Percentiles rank a stretch among this genome's conserved stretches.
These are phyloP conservation scores for Phytophthora constricta DNA, from an alignment of 352 stramenopile genomes.

Conservation along the genomic window DNA sequence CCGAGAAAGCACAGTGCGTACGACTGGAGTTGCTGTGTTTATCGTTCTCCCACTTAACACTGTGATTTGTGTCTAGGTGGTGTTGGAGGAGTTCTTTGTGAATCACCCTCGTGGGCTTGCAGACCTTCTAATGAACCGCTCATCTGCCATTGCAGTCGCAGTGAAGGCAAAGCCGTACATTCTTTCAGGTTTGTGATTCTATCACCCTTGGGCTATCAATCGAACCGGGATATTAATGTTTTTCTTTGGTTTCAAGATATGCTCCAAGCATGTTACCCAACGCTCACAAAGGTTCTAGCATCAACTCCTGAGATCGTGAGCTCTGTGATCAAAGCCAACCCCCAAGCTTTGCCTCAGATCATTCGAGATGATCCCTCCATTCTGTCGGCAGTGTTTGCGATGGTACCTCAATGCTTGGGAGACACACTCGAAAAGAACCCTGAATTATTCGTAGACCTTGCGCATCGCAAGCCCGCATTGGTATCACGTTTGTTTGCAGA, in stretches of 20 bases:
- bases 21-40: not conserved
- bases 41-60: not conserved
- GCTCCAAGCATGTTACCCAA: constrained; percentile 48
- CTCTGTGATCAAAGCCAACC: constrained; percentile 56
- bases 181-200: constrained; percentile 47
- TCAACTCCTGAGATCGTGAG: constrained; percentile 53
- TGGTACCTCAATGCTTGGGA: constrained; percentile 63
- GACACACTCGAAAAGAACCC: constrained; percentile 70
- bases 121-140: constrained; percentile 67
- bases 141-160: constrained; percentile 47
- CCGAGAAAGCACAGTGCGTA: constrained; percentile 63
- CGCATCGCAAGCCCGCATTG: constrained; percentile 64
- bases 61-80: constrained; percentile 33
- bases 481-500: constrained; percentile 69
- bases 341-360: constrained; percentile 53
- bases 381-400: constrained; percentile 52
- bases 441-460: constrained; percentile 73
- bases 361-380: constrained; percentile 57
- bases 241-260: constrained; percentile 34
- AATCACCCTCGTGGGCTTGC: constrained; percentile 65
- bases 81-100: constrained; percentile 74
- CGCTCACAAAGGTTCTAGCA: constrained; percentile 52
- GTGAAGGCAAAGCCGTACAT: constrained; percentile 65
- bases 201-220: too few relatives aligned
- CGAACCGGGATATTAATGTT: constrained; percentile 6